phyloP scores from a whole-genome alignment of 768 basidiomycete species.

The Suillus bovinus region DNA sequence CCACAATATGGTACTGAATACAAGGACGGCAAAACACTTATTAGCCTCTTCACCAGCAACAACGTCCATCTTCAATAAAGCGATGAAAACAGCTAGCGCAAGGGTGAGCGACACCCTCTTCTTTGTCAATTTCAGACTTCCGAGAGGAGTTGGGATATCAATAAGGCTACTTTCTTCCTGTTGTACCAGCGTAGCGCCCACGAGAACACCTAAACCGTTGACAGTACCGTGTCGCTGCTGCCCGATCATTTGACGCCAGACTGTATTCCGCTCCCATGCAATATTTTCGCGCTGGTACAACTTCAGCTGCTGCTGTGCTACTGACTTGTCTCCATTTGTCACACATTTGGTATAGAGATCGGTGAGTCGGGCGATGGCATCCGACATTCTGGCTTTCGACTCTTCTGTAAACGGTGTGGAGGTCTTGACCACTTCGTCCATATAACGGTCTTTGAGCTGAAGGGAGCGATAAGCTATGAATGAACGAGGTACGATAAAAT shows the following conservation, averaged over 20 bases:
- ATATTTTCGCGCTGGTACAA: conserved; percentile 90
- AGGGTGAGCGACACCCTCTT: conserved; percentile 58
- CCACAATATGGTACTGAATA: conserved; percentile 93
- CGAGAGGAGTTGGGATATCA: conserved; percentile 62
- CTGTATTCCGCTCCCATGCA: conserved; percentile 96
- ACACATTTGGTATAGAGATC: conserved; percentile 86
- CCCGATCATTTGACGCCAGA: conserved; percentile 96
- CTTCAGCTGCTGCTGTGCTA: conserved; percentile 80
- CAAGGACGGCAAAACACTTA: conserved; percentile 85
- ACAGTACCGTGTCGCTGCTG: conserved; percentile 64
- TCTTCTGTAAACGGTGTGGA: conserved; percentile 66
- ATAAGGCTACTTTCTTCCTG: conserved; percentile 38
- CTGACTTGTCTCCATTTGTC: conserved; percentile 62
- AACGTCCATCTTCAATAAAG: conserved; percentile 59
- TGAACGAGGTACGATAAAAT: background rate
- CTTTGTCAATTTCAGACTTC: conserved; percentile 62
- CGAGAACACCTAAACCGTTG: conserved; percentile 34
- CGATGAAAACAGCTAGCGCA: conserved; percentile 57
- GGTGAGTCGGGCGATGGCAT: conserved; percentile 57
- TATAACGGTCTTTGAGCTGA: conserved; percentile 76
- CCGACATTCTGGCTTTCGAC: conserved; percentile 63
- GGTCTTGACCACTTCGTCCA: conserved; percentile 67
- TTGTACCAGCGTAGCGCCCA: conserved; percentile 50
- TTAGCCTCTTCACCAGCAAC: conserved; percentile 73
- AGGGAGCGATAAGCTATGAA: conserved; percentile 5